Base-by-base conservation (phyloP, 2,329 filamentous ascomycete species). In the Colletotrichum cereale region DNA sequence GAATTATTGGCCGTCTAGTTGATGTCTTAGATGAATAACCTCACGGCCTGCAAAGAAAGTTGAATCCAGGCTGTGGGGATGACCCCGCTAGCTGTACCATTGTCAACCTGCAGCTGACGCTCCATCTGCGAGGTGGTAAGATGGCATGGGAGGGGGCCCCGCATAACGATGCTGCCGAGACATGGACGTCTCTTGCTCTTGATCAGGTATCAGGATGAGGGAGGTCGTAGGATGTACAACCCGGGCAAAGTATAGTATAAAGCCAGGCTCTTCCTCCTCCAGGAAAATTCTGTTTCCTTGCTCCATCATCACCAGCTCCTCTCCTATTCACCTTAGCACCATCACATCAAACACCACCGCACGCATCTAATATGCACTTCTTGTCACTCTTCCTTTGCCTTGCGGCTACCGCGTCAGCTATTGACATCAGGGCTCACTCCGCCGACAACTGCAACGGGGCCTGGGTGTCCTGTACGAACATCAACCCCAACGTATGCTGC, bases 401-500 rank as follows among this genome's bases (percentile, higher is more conserved):
- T 48, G 67, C 40, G 7, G 67, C 64, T 5, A 71, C 64, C 24
- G 64, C 34, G 2, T 67, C 50, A 5, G 67, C 56, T 50, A 57
- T 71, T 26, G 67, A 71, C 57, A 50, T 71, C 34, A 67, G 67
- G 21, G 56, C 34, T 12, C 48, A 67, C 34, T 1, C 4, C 26
- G 31, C 40, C 31, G 3, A 3, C 26, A 18, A 0, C 56, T 71
- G 67, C 63, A 18, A 24, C 8, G 67, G 67, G 2, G 14, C 1
- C 38, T 71, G 38, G 1, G 2, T 2, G 1, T 40, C 47, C 31
- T 71, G 67, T 40, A n/a, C 38, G 6, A 16, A 16, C 48, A 62
- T 71, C 63, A 71, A 71, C 50, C 67, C 67, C 34, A 62, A 62
- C 48, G 67, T 71, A 3, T 71, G 67, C 64, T 71, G 67, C 52